Percentiles rank a stretch among this genome's conserved stretches.
Evolutionary conservation across 352 stramenopile species (phyloP).

Genomic region (Blastocystis sp.): DNA sequence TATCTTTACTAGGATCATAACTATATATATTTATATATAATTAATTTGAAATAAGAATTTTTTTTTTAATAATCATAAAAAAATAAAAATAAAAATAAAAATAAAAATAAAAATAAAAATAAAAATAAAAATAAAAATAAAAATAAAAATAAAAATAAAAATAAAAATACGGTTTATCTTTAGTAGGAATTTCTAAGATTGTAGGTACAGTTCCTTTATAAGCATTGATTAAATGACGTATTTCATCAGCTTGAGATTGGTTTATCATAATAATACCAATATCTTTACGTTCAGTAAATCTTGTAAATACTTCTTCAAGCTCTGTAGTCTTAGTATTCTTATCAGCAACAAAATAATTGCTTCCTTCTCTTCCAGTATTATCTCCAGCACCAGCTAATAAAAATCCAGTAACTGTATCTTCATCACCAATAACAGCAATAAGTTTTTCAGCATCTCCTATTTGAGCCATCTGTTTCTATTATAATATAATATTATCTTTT

Average conservation of each 20-base stretch:
- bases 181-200: conserved; percentile 36
- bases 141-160: neutral
- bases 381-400: conserved; percentile 32
- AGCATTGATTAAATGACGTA: conserved; percentile 27
- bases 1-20: conserved; percentile 29
- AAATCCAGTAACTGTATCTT: conserved; percentile 34
- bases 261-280: conserved; percentile 38
- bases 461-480: too few species aligned
- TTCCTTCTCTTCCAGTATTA: conserved; percentile 11
- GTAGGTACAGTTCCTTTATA: conserved; percentile 28
- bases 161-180: conserved; percentile 27
- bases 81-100: too few species aligned
- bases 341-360: conserved; percentile 27
- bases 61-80: too few species aligned
- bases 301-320: conserved; percentile 15
- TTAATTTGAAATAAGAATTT: too few species aligned
- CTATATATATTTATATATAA: too few species aligned
- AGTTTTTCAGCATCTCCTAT: conserved; percentile 5
- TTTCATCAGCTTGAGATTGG: conserved; percentile 29
- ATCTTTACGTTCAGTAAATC: conserved; percentile 18
- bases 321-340: conserved; percentile 32
- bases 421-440: neutral
- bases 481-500: too few species aligned
- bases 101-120: too few species aligned
- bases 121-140: too few species aligned